A percentile compares a stretch with the other conserved stretches of the same genome.
phyloP scores from a whole-genome alignment of 2,329 filamentous ascomycete genomes.

The Bipolaris oryzae region DNA sequence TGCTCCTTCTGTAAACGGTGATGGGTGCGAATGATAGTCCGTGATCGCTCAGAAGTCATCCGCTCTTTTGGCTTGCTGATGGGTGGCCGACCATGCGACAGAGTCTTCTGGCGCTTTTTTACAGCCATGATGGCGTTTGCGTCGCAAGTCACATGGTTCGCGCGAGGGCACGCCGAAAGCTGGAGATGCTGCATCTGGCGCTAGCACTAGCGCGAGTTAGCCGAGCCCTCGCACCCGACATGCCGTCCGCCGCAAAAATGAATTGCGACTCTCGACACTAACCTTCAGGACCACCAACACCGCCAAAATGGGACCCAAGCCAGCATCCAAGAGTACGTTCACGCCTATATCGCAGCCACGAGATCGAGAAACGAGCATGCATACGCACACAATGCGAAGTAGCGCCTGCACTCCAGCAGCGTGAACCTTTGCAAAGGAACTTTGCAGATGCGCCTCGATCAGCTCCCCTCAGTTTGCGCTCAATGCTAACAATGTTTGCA shows the following conservation, averaged over 20 bases:
- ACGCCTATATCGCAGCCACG: constrained; percentile 14
- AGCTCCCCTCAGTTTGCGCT: constrained; percentile 11
- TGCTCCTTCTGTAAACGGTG: constrained; percentile 65
- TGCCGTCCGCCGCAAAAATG: constrained; percentile 10
- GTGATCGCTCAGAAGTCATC: constrained; percentile 63
- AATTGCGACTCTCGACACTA: constrained; percentile 39
- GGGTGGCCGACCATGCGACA: constrained; percentile 45
- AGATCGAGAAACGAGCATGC: constrained; percentile 18
- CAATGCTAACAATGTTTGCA: constrained; percentile 42
- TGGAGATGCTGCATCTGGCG: constrained; percentile 17
- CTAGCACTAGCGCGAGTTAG: constrained; percentile 23
- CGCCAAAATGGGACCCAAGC: constrained; percentile 51
- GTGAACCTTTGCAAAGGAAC: constrained; percentile 19
- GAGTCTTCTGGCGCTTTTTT: constrained; percentile 42
- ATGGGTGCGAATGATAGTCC: constrained; percentile 64
- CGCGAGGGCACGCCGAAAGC: constrained; percentile 23
- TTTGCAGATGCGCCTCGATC: constrained; percentile 32
- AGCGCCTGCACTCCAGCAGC: constrained; percentile 13
- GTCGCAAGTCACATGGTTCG: constrained; percentile 7
- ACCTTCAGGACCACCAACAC: constrained; percentile 43
- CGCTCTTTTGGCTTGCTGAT: constrained; percentile 35
- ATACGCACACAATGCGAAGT: constrained; percentile 17
- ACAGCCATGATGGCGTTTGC: constrained; percentile 31
- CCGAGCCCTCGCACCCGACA: constrained; percentile 23
- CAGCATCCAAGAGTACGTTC: constrained; percentile 46